Evolutionary conservation across 805 yeast genomes (phyloP).

Genomic region (Sungouiozyma intestinalis): DNA sequence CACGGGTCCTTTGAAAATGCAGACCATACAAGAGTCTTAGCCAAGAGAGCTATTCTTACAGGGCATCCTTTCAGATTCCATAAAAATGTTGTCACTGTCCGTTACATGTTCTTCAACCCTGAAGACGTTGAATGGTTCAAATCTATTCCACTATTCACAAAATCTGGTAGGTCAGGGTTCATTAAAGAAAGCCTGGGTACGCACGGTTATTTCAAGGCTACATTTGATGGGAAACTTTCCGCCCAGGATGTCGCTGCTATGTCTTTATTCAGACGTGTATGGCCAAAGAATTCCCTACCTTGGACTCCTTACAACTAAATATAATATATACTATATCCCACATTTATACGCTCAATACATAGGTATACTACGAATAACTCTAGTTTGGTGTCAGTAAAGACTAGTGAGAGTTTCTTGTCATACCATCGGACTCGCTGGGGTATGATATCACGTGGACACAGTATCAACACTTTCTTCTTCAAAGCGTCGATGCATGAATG

Average conservation of each 20-base stretch:
- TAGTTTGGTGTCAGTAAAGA: no score
- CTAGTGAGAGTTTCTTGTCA: no score
- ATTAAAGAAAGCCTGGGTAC: slow-evolving; percentile 95
- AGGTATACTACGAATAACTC: no score
- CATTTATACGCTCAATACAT: neutral
- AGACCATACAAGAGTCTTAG: slow-evolving; percentile 74
- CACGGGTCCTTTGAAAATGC: slow-evolving; percentile 83
- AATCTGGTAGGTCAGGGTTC: slow-evolving; percentile 86
- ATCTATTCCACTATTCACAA: slow-evolving; percentile 86
- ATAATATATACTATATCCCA: no score
- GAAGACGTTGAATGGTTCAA: slow-evolving; percentile 85
- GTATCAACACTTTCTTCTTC: neutral
- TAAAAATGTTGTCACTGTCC: slow-evolving; percentile 78
- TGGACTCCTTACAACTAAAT: slow-evolving; percentile 26
- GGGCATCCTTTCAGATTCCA: slow-evolving; percentile 96
- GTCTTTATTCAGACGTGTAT: slow-evolving; percentile 86
- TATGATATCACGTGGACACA: neutral
- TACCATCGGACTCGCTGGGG: no score
- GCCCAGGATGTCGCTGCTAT: slow-evolving; percentile 91
- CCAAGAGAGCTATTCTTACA: slow-evolving; percentile 80
- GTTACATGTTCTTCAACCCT: slow-evolving; percentile 93
- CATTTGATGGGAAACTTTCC: slow-evolving; percentile 79
- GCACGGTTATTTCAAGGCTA: slow-evolving; percentile 95
- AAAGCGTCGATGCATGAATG: no score
- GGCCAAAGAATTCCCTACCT: slow-evolving; percentile 53